Percentiles rank a stretch among this genome's conserved stretches.
phyloP scores from a whole-genome alignment of 306 rosid species.

The Prunus kanzakura region DNA sequence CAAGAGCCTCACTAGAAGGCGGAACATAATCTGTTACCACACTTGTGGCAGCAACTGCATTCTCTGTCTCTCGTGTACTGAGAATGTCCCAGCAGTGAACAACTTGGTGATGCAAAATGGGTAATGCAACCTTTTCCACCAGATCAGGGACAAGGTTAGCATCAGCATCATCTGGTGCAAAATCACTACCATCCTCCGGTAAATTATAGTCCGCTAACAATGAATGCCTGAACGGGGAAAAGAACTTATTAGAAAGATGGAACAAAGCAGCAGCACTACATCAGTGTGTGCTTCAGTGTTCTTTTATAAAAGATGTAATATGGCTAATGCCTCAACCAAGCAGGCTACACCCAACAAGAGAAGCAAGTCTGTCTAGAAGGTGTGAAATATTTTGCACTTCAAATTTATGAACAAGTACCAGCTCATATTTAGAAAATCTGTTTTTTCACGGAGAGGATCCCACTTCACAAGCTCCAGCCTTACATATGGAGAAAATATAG shows the following conservation, averaged over 20 bases:
- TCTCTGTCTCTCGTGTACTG: slow-evolving; percentile 68
- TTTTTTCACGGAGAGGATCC: slow-evolving; percentile 84
- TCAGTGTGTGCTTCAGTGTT: slow-evolving; percentile 3
- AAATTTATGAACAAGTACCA: slow-evolving; percentile 54
- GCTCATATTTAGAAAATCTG: slow-evolving; percentile 79
- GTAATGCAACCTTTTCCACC: slow-evolving; percentile 94
- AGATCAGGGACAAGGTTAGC: slow-evolving; percentile 82
- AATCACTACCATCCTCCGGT: slow-evolving; percentile 59
- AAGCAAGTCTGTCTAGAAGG: not conserved
- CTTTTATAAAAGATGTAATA: not conserved
- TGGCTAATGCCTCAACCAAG: not conserved
- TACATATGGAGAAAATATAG: slow-evolving; percentile 88
- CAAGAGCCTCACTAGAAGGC: slow-evolving; percentile 76
- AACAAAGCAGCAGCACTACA: slow-evolving; percentile 4
- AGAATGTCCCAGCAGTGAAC: slow-evolving; percentile 91
- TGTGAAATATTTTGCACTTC: slow-evolving; percentile 5
- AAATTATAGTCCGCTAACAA: slow-evolving; percentile 67
- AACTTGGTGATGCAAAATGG: slow-evolving; percentile 80
- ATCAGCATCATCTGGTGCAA: slow-evolving; percentile 72
- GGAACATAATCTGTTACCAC: slow-evolving; percentile 81
- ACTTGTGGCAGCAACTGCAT: slow-evolving; percentile 74
- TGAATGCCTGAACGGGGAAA: slow-evolving; percentile 57
- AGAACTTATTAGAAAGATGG: not conserved
- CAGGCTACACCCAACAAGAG: slow-evolving; percentile 4
- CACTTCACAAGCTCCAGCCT: slow-evolving; percentile 94